Percentiles rank a stretch among this genome's conserved stretches.
phyloP scores from a whole-genome alignment of 805 yeast species.

The Priceomyces melissophilus region DNA sequence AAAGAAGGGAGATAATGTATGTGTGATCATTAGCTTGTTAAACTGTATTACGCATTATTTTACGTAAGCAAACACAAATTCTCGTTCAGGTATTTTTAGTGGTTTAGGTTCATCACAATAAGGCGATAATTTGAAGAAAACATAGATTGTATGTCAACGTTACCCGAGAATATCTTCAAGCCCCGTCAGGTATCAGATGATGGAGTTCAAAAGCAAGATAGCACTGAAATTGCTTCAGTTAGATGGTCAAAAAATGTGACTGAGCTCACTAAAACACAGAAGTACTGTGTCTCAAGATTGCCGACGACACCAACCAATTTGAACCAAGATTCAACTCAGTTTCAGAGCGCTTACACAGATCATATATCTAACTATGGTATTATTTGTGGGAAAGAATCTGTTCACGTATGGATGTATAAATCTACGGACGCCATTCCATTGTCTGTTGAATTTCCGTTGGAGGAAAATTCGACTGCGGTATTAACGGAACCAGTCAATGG shows the following conservation, averaged over 20 bases:
- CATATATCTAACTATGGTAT: slow-evolving; percentile 47
- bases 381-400: slow-evolving; percentile 45
- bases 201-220: not conserved
- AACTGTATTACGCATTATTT: slow-evolving; percentile 3
- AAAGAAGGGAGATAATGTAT: not conserved
- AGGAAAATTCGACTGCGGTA: slow-evolving; percentile 47
- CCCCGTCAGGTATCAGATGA: slow-evolving; percentile 10
- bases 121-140: not conserved
- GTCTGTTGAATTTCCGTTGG: slow-evolving; percentile 51
- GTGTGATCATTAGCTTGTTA: slow-evolving; percentile 1
- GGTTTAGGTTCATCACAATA: no score
- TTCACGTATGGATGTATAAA: slow-evolving; percentile 67
- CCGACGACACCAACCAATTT: slow-evolving; percentile 53
- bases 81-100: not conserved
- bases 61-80: not conserved
- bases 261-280: slow-evolving; percentile 57
- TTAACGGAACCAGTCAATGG: slow-evolving; percentile 58
- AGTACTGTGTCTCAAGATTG: slow-evolving; percentile 54
- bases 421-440: slow-evolving; percentile 60
- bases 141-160: slow-evolving; percentile 7
- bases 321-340: slow-evolving; percentile 7
- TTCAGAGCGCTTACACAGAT: slow-evolving; percentile 45
- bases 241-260: not conserved
- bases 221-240: not conserved
- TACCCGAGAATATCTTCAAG: slow-evolving; percentile 12